These are phyloP conservation scores for Ophiocordyceps polyrhachis-furcata DNA, from an alignment of 2,329 filamentous ascomycete genomes.

Conservation along the genomic window DNA sequence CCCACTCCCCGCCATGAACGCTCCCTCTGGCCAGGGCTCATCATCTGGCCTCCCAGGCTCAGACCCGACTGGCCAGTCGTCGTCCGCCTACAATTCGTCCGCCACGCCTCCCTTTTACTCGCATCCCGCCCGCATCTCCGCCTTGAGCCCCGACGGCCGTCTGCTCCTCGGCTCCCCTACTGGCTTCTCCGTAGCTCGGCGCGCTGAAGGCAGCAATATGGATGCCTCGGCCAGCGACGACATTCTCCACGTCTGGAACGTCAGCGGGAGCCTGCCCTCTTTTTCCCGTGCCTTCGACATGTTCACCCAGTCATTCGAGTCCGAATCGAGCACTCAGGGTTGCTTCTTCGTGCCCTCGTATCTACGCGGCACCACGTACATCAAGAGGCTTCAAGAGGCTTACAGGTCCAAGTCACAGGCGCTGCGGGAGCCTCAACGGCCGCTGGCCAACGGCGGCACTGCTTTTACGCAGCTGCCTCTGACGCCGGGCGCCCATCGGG, in stretches of 20 bases:
- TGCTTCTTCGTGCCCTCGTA: constrained; percentile 73
- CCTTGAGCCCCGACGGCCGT: constrained; percentile 30
- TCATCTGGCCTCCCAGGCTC: constrained; percentile 9
- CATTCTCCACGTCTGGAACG: constrained; percentile 7
- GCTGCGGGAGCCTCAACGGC: constrained; percentile 24
- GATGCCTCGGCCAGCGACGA: constrained; percentile 16
- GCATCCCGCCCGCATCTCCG: constrained; percentile 16
- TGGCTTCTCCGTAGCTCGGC: not conserved
- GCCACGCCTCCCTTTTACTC: constrained; percentile 23
- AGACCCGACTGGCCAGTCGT: constrained; percentile 4
- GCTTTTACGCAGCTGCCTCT: constrained; percentile 22
- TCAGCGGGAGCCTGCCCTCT: constrained; percentile 17
- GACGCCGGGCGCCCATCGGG: constrained; percentile 41
- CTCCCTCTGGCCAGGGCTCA: constrained; percentile 9
- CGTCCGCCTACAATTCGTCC: not conserved
- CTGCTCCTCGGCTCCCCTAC: constrained; percentile 6
- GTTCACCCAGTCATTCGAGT: constrained; percentile 19
- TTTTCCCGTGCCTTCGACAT: constrained; percentile 35
- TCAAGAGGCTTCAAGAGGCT: constrained; percentile 54
- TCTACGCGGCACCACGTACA: constrained; percentile 58
- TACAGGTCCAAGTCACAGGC: constrained; percentile 40
- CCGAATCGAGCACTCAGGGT: constrained; percentile 12
- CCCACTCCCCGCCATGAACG: constrained; percentile 3
- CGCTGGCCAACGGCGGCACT: constrained; percentile 30
- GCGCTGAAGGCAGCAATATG: constrained; percentile 7